These are phyloP conservation scores for Aureobasidium sp. DNA, from an alignment of 2,329 filamentous ascomycete genomes.

Conservation along the genomic window DNA sequence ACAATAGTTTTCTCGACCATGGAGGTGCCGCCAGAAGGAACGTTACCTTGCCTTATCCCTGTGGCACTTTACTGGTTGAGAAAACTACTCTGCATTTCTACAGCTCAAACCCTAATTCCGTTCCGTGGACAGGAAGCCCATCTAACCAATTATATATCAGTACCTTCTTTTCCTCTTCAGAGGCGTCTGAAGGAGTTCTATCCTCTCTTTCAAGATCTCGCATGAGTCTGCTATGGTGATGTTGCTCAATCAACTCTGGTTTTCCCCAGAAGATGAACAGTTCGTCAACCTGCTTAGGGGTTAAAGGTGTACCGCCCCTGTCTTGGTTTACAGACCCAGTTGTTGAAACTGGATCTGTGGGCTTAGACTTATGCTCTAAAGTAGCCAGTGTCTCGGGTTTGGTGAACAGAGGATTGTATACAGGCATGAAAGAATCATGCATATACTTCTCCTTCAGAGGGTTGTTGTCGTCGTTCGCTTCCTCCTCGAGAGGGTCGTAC, in stretches of 20 bases:
- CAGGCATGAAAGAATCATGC: no score
- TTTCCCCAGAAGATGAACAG: background rate
- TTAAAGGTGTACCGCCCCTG: background rate
- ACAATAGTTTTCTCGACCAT: background rate
- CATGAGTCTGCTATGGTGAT: background rate
- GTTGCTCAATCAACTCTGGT: background rate
- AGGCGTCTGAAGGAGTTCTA: background rate
- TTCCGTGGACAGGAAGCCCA: background rate
- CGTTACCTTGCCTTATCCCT: background rate
- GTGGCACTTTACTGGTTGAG: background rate
- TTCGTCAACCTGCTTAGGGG: background rate
- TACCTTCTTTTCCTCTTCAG: background rate
- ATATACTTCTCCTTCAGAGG: no score
- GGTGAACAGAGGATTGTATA: no score
- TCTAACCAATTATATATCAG: background rate
- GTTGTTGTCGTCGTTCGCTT: no score
- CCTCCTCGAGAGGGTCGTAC: no score
- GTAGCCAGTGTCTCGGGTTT: background rate
- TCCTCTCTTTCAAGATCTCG: background rate
- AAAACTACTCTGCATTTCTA: background rate
- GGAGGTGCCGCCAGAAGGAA: background rate
- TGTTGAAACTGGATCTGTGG: background rate
- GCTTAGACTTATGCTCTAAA: background rate
- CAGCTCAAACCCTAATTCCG: accelerated
- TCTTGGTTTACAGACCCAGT: background rate